Conservation (phyloP, 2,329 filamentous ascomycete genomes). For the Fusarium annulatum region DNA sequence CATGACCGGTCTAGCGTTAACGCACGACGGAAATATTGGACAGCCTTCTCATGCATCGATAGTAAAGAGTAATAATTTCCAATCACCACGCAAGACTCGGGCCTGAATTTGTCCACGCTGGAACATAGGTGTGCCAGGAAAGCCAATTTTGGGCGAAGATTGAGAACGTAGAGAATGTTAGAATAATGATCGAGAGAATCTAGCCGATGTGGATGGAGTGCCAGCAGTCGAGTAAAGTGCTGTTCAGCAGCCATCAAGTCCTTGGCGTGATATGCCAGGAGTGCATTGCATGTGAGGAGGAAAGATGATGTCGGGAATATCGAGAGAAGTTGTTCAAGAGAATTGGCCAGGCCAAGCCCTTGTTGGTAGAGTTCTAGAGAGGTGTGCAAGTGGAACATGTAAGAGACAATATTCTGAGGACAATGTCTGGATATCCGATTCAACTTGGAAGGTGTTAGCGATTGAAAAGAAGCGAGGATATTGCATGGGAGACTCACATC, state of each 20-base stretch:
- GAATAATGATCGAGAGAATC: conserved; percentile 96
- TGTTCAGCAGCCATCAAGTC: conserved; percentile 76
- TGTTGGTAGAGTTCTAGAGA: conserved; percentile 93
- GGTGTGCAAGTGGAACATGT: conserved; percentile 92
- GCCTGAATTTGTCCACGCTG: conserved; percentile 92
- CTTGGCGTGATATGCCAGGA: conserved; percentile 91
- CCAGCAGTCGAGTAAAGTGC: conserved; percentile 81
- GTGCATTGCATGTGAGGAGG: conserved; percentile 86
- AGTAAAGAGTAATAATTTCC: conserved; percentile 97
- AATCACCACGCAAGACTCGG: conserved; percentile 95
- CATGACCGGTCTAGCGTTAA: conserved; percentile 90
- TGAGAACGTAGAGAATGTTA: conserved; percentile 96
- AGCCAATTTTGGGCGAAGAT: conserved; percentile 85
- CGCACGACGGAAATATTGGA: conserved; percentile 96
- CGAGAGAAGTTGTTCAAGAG: conserved; percentile 78
- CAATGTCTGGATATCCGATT: conserved; percentile 77
- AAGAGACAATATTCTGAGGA: conserved; percentile 90
- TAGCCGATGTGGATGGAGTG: conserved; percentile 77
- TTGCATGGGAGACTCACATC: conserved; percentile 68
- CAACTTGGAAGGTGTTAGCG: conserved; percentile 61
- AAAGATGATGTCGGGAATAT: conserved; percentile 93
- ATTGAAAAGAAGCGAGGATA: conserved; percentile 37
- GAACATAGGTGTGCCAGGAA: conserved; percentile 93
- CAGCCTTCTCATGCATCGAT: conserved; percentile 96
- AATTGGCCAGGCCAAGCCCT: conserved; percentile 77